Conservation (phyloP, 306 rosid species). For the Glycine tomentella region DNA sequence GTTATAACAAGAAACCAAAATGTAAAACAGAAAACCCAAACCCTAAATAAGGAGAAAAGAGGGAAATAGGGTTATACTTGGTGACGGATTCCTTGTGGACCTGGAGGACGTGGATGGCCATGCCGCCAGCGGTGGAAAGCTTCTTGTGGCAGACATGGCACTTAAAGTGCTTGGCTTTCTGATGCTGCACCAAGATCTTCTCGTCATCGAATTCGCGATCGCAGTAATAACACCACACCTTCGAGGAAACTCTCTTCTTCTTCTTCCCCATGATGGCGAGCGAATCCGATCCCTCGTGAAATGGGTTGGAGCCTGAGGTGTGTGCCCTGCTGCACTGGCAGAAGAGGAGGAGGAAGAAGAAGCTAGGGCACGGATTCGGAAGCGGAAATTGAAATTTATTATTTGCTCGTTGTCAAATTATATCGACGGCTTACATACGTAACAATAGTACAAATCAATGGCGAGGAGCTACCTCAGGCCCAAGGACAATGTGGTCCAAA, state of each 20-base stretch:
- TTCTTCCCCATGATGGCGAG: conserved; percentile 71
- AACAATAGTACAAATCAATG: too few species aligned
- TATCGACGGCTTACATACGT: neutral
- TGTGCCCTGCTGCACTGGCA: conserved; percentile 26
- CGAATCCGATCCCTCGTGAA: neutral
- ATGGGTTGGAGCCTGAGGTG: neutral
- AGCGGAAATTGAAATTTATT: neutral
- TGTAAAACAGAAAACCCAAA: neutral
- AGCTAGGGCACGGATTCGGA: conserved; percentile 42
- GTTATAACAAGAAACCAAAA: neutral
- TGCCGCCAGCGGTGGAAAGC: conserved; percentile 98
- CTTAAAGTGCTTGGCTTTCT: conserved; percentile 98
- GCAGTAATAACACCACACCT: conserved; percentile 99
- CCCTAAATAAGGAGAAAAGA: neutral
- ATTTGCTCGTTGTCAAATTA: neutral
- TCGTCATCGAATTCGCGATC: conserved; percentile 98
- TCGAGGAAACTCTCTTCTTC: conserved; percentile 95
- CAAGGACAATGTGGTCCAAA: too few species aligned
- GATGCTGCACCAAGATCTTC: conserved; percentile 98
- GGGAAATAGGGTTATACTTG: conserved; percentile 58
- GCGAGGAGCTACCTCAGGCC: too few species aligned
- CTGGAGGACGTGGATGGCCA: conserved; percentile 99
- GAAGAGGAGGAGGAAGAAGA: conserved; percentile 6
- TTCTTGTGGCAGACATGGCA: conserved; percentile 99
- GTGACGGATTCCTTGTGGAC: conserved; percentile 97